Conservation (phyloP, 805 yeast genomes). For the Myxozyma udenii region DNA sequence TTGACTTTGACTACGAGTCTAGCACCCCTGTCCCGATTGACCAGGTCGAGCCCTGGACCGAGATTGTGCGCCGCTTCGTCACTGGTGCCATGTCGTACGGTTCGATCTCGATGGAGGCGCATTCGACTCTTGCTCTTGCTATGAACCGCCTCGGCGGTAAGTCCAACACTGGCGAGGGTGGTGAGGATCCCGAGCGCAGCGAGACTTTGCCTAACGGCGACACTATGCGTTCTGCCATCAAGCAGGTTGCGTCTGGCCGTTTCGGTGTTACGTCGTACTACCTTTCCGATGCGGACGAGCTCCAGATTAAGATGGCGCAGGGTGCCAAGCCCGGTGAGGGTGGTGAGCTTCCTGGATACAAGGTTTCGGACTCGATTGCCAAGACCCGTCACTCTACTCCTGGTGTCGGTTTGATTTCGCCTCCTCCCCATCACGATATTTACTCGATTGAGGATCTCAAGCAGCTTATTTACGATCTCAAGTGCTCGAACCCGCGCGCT, state of each 20-base stretch:
- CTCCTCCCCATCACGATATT: slow-evolving; percentile 98
- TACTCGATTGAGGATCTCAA: slow-evolving; percentile 97
- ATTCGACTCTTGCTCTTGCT: slow-evolving; percentile 95
- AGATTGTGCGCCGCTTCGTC: slow-evolving; percentile 91
- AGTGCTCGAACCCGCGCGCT: slow-evolving; percentile 95
- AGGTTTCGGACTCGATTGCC: slow-evolving; percentile 83
- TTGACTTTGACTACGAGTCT: slow-evolving; percentile 79
- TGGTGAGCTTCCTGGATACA: slow-evolving; percentile 95
- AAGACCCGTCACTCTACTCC: slow-evolving; percentile 95
- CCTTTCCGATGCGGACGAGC: slow-evolving; percentile 92
- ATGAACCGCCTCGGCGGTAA: slow-evolving; percentile 98
- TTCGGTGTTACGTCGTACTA: slow-evolving; percentile 96
- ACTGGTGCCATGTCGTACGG: slow-evolving; percentile 99
- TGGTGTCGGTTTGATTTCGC: slow-evolving; percentile 94
- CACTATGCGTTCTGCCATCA: slow-evolving; percentile 97
- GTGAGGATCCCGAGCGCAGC: slow-evolving; percentile 94
- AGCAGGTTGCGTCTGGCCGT: slow-evolving; percentile 96
- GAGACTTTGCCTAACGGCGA: slow-evolving; percentile 80
- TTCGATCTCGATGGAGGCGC: slow-evolving; percentile 97
- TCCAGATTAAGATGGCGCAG: slow-evolving; percentile 98
- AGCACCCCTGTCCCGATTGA: slow-evolving; percentile 83
- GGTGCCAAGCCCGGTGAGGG: slow-evolving; percentile 99
- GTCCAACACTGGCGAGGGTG: slow-evolving; percentile 99
- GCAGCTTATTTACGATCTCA: slow-evolving; percentile 92
- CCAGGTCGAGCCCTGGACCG: slow-evolving; percentile 99